phyloP scores from a whole-genome alignment of 2,329 filamentous ascomycete species.

The Aspergillus amoenus region DNA sequence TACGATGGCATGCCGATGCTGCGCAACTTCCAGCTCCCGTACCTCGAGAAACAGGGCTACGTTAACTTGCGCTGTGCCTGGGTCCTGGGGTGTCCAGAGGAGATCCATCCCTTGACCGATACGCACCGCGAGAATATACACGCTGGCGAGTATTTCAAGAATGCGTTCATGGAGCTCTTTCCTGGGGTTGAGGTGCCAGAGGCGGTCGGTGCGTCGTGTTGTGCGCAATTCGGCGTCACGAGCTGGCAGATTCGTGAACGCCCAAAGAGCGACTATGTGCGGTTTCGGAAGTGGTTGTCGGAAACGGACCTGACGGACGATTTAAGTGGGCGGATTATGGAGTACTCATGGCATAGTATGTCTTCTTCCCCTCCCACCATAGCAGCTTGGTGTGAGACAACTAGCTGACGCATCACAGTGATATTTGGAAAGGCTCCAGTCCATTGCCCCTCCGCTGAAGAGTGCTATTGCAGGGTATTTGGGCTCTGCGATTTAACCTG shows the following conservation, averaged over 20 bases:
- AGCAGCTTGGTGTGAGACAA: not conserved
- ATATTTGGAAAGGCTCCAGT: slow-evolving; percentile 59
- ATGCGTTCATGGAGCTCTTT: slow-evolving; percentile 53
- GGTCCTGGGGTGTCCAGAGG: slow-evolving; percentile 52
- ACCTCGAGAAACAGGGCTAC: slow-evolving; percentile 52
- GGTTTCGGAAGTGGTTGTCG: slow-evolving; percentile 50
- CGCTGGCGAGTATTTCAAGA: slow-evolving; percentile 50
- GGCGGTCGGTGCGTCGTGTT: slow-evolving; percentile 52
- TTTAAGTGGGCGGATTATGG: slow-evolving; percentile 54
- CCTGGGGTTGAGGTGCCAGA: slow-evolving; percentile 40
- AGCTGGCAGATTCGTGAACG: slow-evolving; percentile 47
- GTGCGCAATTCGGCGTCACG: slow-evolving; percentile 56
- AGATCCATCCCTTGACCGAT: slow-evolving; percentile 49
- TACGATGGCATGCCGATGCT: slow-evolving; percentile 53
- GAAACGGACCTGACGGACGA: slow-evolving; percentile 49
- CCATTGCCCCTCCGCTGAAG: slow-evolving; percentile 60
- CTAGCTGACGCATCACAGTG: slow-evolving; percentile 39
- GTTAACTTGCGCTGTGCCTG: slow-evolving; percentile 56
- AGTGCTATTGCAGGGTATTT: slow-evolving; percentile 68
- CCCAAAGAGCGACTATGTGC: slow-evolving; percentile 49
- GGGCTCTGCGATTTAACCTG: slow-evolving; percentile 56
- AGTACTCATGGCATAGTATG: slow-evolving; percentile 61
- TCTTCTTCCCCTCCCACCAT: slow-evolving; percentile 22
- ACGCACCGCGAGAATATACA: slow-evolving; percentile 46
- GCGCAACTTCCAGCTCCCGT: slow-evolving; percentile 48